Percentiles rank a stretch among this genome's conserved stretches.
phyloP scores from a whole-genome alignment of 2,329 filamentous ascomycete species.

The Cordyceps cicadae region DNA sequence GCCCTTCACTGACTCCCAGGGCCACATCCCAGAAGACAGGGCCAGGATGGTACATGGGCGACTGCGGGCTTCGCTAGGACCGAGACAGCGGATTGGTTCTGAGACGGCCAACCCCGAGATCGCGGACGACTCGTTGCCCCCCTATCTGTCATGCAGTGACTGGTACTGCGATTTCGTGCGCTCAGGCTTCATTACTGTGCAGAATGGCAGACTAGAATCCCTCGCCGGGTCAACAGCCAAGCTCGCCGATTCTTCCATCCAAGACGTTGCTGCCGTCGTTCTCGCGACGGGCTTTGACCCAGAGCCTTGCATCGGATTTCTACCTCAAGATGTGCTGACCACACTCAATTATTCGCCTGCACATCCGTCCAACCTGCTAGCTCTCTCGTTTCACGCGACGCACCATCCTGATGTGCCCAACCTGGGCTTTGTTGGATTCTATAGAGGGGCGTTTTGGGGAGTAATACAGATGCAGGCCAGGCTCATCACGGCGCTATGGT shows the following conservation, averaged over 20 bases:
- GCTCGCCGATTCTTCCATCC: conserved; percentile 29
- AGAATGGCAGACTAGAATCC: conserved; percentile 35
- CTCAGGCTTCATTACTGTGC: conserved; percentile 48
- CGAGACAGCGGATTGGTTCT: conserved; percentile 45
- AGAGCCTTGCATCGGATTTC: conserved; percentile 53
- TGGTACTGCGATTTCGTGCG: conserved; percentile 68
- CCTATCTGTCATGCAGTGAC: conserved; percentile 62
- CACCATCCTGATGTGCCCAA: conserved; percentile 52
- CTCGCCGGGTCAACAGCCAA: conserved; percentile 29
- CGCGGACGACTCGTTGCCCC: conserved; percentile 39
- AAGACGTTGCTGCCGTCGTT: conserved; percentile 57
- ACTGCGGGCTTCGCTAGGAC: conserved; percentile 40
- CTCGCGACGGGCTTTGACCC: conserved; percentile 70
- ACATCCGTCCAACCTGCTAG: conserved; percentile 50
- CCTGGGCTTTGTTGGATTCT: conserved; percentile 75
- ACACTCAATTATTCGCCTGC: conserved; percentile 48
- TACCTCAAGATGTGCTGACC: conserved; percentile 48
- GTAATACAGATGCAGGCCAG: conserved; percentile 82
- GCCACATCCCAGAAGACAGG: conserved; percentile 52
- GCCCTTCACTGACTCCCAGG: conserved; percentile 54
- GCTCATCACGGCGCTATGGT: conserved; percentile 56
- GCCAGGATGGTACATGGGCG: conserved; percentile 47
- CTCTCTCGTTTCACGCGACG: conserved; percentile 60
- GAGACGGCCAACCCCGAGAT: conserved; percentile 30
- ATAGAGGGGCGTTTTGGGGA: conserved; percentile 77